Evolutionary conservation across 768 basidiomycete genomes (phyloP).

Genomic region (Suillus occidentalis): DNA sequence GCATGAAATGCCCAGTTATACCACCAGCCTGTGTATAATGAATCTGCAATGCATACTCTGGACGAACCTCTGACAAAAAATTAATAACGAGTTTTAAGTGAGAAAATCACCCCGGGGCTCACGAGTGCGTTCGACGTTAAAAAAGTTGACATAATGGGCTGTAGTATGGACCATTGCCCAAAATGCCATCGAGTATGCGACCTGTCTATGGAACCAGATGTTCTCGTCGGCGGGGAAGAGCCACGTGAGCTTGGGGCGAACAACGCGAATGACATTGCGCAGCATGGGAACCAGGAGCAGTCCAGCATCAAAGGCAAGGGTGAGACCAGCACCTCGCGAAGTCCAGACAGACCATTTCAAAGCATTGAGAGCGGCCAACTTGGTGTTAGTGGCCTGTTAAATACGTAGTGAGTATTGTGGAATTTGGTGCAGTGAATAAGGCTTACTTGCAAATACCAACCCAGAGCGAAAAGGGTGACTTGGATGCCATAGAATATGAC

Average conservation of each 20-base stretch:
- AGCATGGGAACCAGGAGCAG: slow-evolving; percentile 88
- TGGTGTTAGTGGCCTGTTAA: slow-evolving; percentile 54
- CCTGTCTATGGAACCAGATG: slow-evolving; percentile 94
- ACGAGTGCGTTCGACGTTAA: slow-evolving; percentile 89
- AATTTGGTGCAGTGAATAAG: neutral
- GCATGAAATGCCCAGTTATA: slow-evolving; percentile 96
- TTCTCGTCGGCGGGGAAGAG: slow-evolving; percentile 92
- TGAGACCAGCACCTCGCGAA: slow-evolving; percentile 90
- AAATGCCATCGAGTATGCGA: slow-evolving; percentile 93
- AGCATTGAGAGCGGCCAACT: slow-evolving; percentile 72
- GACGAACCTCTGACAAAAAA: slow-evolving; percentile 65
- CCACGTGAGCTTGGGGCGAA: slow-evolving; percentile 81
- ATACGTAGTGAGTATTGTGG: neutral
- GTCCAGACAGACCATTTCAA: slow-evolving; percentile 86
- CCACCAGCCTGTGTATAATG: slow-evolving; percentile 89
- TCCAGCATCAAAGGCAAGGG: slow-evolving; percentile 83
- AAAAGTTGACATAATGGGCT: slow-evolving; percentile 91
- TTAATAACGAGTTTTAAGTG: neutral
- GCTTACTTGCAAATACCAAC: slow-evolving; percentile 81
- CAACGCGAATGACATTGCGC: slow-evolving; percentile 80
- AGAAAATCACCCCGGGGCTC: slow-evolving; percentile 30
- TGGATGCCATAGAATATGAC: slow-evolving; percentile 81
- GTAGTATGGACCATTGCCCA: slow-evolving; percentile 93
- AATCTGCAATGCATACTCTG: slow-evolving; percentile 74
- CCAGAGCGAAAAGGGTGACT: slow-evolving; percentile 71